Base-by-base conservation (phyloP, 768 basidiomycete genomes). In the Amylocystis lapponica region DNA sequence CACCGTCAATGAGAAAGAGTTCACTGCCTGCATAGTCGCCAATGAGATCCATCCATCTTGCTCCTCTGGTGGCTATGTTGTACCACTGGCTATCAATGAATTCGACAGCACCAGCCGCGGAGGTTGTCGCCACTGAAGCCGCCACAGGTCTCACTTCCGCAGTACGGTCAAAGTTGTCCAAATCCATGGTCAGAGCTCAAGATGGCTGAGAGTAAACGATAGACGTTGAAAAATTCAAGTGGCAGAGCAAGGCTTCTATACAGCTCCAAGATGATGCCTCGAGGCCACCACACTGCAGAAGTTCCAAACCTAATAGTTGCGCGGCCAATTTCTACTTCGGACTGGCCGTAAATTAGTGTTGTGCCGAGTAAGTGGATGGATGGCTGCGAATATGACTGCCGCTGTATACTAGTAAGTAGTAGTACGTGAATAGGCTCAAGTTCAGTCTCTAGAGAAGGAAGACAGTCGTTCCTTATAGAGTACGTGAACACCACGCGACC, bases 11-110 rank as follows among this genome's bases (percentile, higher is more conserved):
- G 30, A 83, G 52, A 53, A 86, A 86, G 13, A 70, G 68, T 54
- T 86, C 83, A 27, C 56, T 70, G 1, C 83, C 83, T 17, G 78
- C 82, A 56, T 83, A 85, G 53, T 83, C 83, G 3, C 81, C 81
- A 22, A 85, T 61, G 8, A 85, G 65, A 57, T 85, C 83, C 81
- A 85, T 83, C 77, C 74, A 76, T 44, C 76, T 56, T 11, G 67
- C 70, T 21, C 55, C 46, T 45, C 66, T 61, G 54, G 59, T 62
- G 21, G 60, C 56, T 11, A 37, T 32, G 22, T 57, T 49, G 46
- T 68, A 74, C 74, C 74, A 76, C 34, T 44, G 45, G 12, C 46
- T 48, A 49, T 72, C 69, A 6, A 72, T 41, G 38, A 51, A 53
- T 4, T 17, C 26, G 17, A 54, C 34, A 0, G 54, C 54, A 14